phyloP scores from a whole-genome alignment of 2,329 filamentous ascomycete genomes.

The Microdochium bolleyi region DNA sequence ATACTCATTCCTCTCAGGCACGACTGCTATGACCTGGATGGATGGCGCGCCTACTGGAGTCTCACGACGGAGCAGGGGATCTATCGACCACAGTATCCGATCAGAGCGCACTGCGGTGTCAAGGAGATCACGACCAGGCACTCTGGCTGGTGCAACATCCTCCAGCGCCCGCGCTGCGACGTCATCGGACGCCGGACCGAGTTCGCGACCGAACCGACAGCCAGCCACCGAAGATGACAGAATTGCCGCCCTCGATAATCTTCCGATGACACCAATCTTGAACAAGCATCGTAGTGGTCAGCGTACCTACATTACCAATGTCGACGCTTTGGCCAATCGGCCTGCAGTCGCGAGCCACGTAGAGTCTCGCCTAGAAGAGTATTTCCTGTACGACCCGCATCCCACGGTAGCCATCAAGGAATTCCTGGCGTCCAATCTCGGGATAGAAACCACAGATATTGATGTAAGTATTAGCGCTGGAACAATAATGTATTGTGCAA shows the following conservation, averaged over 20 bases:
- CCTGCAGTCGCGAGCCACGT: slow-evolving; percentile 40
- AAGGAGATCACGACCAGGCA: slow-evolving; percentile 6
- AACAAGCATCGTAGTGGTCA: slow-evolving; percentile 35
- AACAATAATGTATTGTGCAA: neutral
- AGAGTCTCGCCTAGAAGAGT: slow-evolving; percentile 42
- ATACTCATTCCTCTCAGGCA: neutral
- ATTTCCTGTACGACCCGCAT: slow-evolving; percentile 37
- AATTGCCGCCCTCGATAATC: slow-evolving; percentile 9
- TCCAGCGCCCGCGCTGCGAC: neutral
- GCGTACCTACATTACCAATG: slow-evolving; percentile 25
- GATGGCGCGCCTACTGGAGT: neutral
- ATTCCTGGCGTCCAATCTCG: slow-evolving; percentile 45
- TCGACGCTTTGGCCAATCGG: slow-evolving; percentile 28
- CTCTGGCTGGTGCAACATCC: slow-evolving; percentile 11
- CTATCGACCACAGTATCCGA: neutral
- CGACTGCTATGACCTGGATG: neutral
- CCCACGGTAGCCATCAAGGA: slow-evolving; percentile 42
- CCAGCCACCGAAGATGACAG: neutral
- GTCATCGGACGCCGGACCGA: neutral
- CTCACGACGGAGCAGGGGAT: neutral
- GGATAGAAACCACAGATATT: slow-evolving; percentile 41
- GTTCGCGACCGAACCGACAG: neutral
- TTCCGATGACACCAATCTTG: slow-evolving; percentile 31
- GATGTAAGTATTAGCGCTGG: slow-evolving; percentile 24
- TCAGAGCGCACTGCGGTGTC: neutral